Evolutionary conservation across 768 basidiomycete species (phyloP), one percentile per base, ranked within the genome.

Genomic region (Boletus sp.): DNA sequence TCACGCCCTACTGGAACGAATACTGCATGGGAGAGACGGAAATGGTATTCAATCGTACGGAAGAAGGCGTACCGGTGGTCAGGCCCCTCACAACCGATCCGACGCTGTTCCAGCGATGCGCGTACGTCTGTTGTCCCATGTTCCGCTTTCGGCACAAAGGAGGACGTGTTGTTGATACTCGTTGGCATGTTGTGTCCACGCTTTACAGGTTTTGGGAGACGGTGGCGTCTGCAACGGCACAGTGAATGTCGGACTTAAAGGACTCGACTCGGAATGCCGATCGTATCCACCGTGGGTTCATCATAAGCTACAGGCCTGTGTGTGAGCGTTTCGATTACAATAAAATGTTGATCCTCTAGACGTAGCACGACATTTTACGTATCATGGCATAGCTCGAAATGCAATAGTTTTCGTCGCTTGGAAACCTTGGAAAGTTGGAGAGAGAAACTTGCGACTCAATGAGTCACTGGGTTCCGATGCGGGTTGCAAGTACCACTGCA

Each of bases 41-140:
- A 21, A 64, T 59, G 60, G 0, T 62, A 1, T 64, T 62, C 46
- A 56, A 64, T 34, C 39, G 37, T 5, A 62, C 56, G 0, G 55
- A 15, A 17, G 37, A 15, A 1, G 56, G 46, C 8, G 44, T 5
- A 1, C 59, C 59, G 1, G 37, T 39, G 5, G 30, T 64, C 2
- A 5, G 0, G 23, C 56, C 57, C 2, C 32, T 48, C 32, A 19
- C 23, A n/a, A 57, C 55, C 0, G 60, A 64, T 38, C 39, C 29
- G 3, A 11, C 1, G 3, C 2, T 50, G 32, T n/a, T 17, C 2
- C 14, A 21, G 5, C 55, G 62, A 53, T 64, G 62, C 54, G 46
- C 49, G 59, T 64, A 47, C 11, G 59, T 55, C 13, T 25, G 2
- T 19, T 9, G 59, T 55, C 13, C 21, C 10, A 15, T 11, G 7